Percentiles rank a stretch among this genome's conserved stretches.
Evolutionary conservation across 176 grass and related monocot species (phyloP).

Genomic region (Bonia amplexicaulis): DNA sequence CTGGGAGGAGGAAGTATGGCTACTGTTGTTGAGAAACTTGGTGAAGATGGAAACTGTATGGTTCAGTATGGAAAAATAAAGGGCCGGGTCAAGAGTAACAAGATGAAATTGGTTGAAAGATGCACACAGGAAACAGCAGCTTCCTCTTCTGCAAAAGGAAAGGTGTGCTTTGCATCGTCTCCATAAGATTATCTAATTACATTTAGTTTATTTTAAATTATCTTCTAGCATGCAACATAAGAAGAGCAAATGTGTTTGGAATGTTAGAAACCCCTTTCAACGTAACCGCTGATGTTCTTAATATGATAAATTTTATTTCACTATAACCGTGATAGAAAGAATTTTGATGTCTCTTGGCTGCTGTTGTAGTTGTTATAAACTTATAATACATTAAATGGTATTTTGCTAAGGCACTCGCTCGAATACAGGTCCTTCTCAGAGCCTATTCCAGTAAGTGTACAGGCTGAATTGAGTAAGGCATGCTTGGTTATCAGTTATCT

Average conservation of each 20-base stretch:
- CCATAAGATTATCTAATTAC: background rate
- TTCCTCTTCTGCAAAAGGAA: constrained; percentile 36
- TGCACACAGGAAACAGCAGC: background rate
- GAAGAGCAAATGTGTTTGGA: background rate
- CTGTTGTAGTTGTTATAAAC: background rate
- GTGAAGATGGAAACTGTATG: constrained; percentile 49
- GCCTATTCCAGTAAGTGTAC: background rate
- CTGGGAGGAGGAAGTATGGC: constrained; percentile 52
- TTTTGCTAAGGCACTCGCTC: background rate
- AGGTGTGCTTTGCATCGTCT: constrained; percentile 41
- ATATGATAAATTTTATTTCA: background rate
- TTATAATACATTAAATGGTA: background rate
- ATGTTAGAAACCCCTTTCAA: background rate
- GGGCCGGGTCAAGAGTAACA: constrained; percentile 48
- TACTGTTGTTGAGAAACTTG: constrained; percentile 51
- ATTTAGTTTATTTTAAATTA: background rate
- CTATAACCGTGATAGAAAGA: background rate
- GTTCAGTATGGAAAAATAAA: constrained; percentile 84
- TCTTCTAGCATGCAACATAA: background rate
- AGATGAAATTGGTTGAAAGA: constrained; percentile 63
- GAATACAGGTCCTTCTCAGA: background rate
- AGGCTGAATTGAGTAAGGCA: background rate
- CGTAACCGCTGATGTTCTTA: background rate
- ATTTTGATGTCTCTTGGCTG: background rate
- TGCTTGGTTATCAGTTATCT: background rate